Percentiles rank a stretch among this genome's conserved stretches.
Conservation (phyloP, 2,329 filamentous ascomycete genomes). For the Lomentospora prolificans region DNA sequence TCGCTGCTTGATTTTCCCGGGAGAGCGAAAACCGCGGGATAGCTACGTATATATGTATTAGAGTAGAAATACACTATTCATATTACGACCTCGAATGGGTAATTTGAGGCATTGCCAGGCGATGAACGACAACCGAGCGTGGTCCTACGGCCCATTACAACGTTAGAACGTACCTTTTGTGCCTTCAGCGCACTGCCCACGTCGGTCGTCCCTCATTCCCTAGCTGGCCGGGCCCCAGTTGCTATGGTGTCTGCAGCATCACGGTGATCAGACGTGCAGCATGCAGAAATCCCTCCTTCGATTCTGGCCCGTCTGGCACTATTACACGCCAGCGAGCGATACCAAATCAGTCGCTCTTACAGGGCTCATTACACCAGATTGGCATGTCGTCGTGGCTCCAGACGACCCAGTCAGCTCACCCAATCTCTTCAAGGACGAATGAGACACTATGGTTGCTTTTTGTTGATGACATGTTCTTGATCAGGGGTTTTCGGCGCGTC, state of each 20-base stretch:
- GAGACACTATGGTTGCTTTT: not conserved
- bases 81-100: not conserved
- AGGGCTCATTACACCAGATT: not conserved
- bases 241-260: slow-evolving; percentile 1
- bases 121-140: not conserved
- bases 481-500: not conserved
- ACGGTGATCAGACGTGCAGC: slow-evolving; percentile 1
- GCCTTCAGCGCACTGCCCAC: not conserved
- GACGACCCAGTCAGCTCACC: not conserved
- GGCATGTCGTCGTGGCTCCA: not conserved
- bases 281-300: not conserved
- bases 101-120: not conserved
- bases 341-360: not conserved
- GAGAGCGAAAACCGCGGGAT: not conserved
- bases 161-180: not conserved
- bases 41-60: not conserved
- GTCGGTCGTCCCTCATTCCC: no score
- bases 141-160: not conserved
- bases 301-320: not conserved
- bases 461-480: not conserved
- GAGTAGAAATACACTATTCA: not conserved
- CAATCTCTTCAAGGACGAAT: not conserved
- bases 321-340: not conserved
- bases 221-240: not conserved
- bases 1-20: not conserved